Percentiles rank a stretch among this genome's conserved stretches.
phyloP scores from a whole-genome alignment of 768 basidiomycete genomes.

The Podaxis sp. region DNA sequence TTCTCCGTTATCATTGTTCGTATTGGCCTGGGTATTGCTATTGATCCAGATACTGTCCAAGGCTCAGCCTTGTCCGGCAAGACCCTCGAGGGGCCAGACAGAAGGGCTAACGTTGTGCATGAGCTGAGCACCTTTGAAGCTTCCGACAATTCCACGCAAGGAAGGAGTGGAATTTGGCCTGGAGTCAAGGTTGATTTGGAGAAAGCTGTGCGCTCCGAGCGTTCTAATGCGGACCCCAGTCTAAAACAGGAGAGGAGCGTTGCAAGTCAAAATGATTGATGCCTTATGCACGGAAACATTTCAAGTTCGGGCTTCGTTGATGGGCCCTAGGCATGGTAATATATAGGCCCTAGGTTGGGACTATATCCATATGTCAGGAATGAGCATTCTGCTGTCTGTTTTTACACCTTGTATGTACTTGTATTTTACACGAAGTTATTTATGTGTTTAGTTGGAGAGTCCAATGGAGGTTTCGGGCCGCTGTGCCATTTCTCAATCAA shows the following conservation, averaged over 20 bases:
- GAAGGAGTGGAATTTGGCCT: neutral
- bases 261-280: neutral
- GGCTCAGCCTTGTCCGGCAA: neutral
- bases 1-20: slow-evolving; percentile 43
- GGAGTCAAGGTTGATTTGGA: neutral
- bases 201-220: neutral
- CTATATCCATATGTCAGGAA: too few relatives aligned
- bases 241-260: neutral
- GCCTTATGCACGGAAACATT: too few relatives aligned
- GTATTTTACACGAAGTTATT: too few relatives aligned
- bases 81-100: neutral
- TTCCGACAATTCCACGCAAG: neutral
- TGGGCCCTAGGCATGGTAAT: too few relatives aligned
- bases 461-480: too few relatives aligned
- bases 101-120: neutral
- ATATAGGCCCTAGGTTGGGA: too few relatives aligned
- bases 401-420: too few relatives aligned
- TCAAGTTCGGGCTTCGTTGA: too few relatives aligned
- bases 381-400: too few relatives aligned
- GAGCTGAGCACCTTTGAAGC: slow-evolving; percentile 13
- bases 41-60: slow-evolving; percentile 12
- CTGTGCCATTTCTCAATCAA: too few relatives aligned
- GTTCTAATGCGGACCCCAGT: neutral
- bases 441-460: too few relatives aligned
- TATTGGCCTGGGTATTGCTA: slow-evolving; percentile 35